phyloP scores from a whole-genome alignment of 108 stramenopile species.

The Nannochloropsis salina region DNA sequence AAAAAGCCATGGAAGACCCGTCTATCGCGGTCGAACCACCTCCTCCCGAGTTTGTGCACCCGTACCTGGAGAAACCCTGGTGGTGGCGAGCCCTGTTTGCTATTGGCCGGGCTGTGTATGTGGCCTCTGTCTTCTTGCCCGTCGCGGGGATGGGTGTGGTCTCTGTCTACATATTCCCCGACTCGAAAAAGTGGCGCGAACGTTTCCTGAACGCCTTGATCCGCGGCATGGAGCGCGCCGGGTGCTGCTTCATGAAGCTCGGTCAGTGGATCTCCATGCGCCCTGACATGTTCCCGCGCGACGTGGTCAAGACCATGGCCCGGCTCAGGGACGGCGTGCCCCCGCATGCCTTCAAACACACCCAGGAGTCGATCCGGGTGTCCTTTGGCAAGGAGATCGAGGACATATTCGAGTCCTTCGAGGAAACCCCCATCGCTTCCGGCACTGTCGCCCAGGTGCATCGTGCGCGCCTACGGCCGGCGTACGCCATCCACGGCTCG shows the following conservation, averaged over 20 bases:
- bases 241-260: slow-evolving; percentile 4
- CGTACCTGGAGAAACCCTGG: neutral
- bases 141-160: neutral
- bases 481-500: neutral
- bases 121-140: neutral
- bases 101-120: neutral
- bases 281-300: slow-evolving; percentile 11
- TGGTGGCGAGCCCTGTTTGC: neutral
- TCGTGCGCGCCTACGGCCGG: neutral
- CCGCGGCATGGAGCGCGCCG: neutral
- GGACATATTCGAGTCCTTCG: neutral
- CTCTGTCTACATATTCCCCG: neutral
- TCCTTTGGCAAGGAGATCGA: neutral
- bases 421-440: neutral
- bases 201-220: neutral
- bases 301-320: neutral
- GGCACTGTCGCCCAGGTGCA: neutral
- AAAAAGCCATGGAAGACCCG: neutral
- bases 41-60: slow-evolving; percentile 8
- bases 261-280: slow-evolving; percentile 12
- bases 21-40: neutral
- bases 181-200: neutral
- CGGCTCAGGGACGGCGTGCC: neutral
- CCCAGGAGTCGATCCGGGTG: neutral
- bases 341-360: neutral